Conservation (phyloP, 2,329 filamentous ascomycete genomes). For the Pseudogymnoascus sp. region DNA sequence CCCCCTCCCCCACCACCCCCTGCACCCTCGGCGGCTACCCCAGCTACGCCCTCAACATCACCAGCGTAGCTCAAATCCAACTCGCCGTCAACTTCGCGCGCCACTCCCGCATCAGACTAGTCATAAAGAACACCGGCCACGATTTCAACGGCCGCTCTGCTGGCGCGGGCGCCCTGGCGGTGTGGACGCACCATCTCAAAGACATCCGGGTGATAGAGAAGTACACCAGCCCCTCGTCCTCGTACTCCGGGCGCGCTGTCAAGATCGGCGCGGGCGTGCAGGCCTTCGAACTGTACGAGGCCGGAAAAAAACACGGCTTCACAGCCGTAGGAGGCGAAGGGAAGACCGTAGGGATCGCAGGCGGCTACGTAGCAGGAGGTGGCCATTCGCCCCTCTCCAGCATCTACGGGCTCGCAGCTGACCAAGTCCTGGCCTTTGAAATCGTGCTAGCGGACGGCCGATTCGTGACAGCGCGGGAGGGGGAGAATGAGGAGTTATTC, state of each 20-base stretch:
- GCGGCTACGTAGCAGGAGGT: constrained; percentile 54
- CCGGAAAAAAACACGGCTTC: constrained; percentile 36
- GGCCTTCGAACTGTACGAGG: constrained; percentile 40
- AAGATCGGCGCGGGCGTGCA: constrained; percentile 46
- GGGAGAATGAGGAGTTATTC: constrained; percentile 48
- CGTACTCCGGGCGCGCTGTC: constrained; percentile 38
- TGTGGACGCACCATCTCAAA: constrained; percentile 44
- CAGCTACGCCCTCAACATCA: constrained; percentile 28
- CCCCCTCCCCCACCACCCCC: constrained; percentile 24
- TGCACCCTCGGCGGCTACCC: constrained; percentile 14
- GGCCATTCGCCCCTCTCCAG: constrained; percentile 49
- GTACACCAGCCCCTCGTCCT: constrained; percentile 33
- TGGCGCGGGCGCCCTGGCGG: constrained; percentile 29
- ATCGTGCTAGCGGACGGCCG: constrained; percentile 44
- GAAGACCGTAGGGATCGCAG: constrained; percentile 47
- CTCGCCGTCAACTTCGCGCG: constrained; percentile 36
- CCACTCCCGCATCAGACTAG: constrained; percentile 34
- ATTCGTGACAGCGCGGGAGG: constrained; percentile 41
- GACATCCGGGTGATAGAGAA: constrained; percentile 15
- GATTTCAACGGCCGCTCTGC: constrained; percentile 33
- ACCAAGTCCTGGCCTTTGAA: constrained; percentile 51
- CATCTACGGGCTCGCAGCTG: constrained; percentile 49
- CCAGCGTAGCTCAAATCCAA: constrained; percentile 36
- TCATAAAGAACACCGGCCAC: constrained; percentile 31
- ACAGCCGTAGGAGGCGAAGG: constrained; percentile 47